Conservation (phyloP, 495 filamentous ascomycete species). For the Lophiotrema nucula region DNA sequence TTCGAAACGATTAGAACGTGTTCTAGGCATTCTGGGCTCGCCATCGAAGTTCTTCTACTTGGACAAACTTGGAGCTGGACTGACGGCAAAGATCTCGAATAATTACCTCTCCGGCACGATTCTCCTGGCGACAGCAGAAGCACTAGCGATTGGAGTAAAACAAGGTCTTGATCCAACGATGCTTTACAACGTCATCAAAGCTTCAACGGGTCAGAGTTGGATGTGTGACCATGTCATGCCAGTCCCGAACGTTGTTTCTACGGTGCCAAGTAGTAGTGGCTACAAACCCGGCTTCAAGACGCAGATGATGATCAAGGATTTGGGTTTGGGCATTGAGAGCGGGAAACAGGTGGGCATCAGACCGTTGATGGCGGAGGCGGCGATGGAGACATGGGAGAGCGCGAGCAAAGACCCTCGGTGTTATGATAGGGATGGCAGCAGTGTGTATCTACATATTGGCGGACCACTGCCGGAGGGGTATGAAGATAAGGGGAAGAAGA, state of each 20-base stretch:
- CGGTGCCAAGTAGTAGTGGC: slow-evolving; percentile 42
- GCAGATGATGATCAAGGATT: slow-evolving; percentile 39
- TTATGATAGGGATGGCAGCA: slow-evolving; percentile 28
- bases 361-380: slow-evolving; percentile 30
- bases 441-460: slow-evolving; percentile 31
- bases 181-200: slow-evolving; percentile 43
- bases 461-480: slow-evolving; percentile 21
- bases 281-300: slow-evolving; percentile 46
- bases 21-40: slow-evolving; percentile 36
- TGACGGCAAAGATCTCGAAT: slow-evolving; percentile 46
- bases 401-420: slow-evolving; percentile 21
- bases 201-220: slow-evolving; percentile 43
- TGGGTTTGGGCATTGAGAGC: slow-evolving; percentile 25
- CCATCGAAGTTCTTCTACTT: slow-evolving; percentile 40
- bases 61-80: slow-evolving; percentile 40
- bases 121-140: slow-evolving; percentile 44
- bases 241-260: slow-evolving; percentile 40
- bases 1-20: slow-evolving; percentile 10
- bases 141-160: slow-evolving; percentile 45
- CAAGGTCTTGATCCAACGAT: slow-evolving; percentile 43
- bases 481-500: slow-evolving; percentile 24
- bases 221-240: slow-evolving; percentile 45
- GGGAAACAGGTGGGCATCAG: slow-evolving; percentile 20
- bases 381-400: slow-evolving; percentile 20
- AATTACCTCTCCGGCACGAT: slow-evolving; percentile 46